Conservation (phyloP, 345 rosid species). For the Eucalyptus erythrocorys region DNA sequence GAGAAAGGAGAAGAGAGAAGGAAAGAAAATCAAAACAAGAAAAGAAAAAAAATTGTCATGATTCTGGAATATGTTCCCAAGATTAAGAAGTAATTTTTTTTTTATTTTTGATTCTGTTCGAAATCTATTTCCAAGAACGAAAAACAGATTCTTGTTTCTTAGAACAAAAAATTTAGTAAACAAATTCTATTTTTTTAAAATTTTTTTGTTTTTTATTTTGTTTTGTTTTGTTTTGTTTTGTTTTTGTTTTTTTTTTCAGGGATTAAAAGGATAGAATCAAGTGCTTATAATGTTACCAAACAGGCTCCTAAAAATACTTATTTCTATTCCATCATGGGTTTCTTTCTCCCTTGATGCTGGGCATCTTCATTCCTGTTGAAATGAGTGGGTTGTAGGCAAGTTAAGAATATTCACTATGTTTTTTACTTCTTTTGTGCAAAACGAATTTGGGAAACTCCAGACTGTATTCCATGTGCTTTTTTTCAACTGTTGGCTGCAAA, state of each 20-base stretch:
- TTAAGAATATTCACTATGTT: not conserved
- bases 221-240: too few relatives aligned
- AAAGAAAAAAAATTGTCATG: too few relatives aligned
- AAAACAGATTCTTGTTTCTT: too few relatives aligned
- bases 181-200: accelerated
- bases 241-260: accelerated
- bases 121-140: too few relatives aligned
- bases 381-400: not conserved
- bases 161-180: too few relatives aligned
- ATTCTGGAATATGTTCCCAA: accelerated
- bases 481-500: not conserved
- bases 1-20: too few relatives aligned
- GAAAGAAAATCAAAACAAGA: too few relatives aligned
- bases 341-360: not conserved
- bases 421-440: not conserved
- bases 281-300: too few relatives aligned
- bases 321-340: not conserved
- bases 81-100: accelerated
- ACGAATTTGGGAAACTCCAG: not conserved
- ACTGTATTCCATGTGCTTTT: not conserved
- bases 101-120: accelerated
- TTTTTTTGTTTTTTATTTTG: too few relatives aligned
- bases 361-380: not conserved
- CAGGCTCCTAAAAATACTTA: not conserved
- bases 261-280: too few relatives aligned